A percentile compares a stretch with the other conserved stretches of the same genome.
phyloP scores from a whole-genome alignment of 257 asterid genomes.

The Solanum neorickii region DNA sequence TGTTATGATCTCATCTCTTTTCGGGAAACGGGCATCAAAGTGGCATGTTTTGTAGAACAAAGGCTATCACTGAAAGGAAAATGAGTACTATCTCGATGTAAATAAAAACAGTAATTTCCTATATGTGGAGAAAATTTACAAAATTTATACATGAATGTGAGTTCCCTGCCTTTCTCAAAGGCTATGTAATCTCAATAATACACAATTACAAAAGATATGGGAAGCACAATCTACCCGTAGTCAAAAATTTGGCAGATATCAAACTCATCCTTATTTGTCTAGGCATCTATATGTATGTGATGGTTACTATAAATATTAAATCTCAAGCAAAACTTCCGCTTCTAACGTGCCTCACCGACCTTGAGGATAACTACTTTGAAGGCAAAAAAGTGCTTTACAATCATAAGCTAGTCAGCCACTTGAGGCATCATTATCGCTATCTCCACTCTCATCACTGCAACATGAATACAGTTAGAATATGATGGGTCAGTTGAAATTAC shows the following conservation, averaged over 20 bases:
- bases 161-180: neutral
- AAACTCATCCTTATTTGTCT: neutral
- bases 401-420: constrained; percentile 16
- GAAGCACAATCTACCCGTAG: neutral
- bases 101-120: neutral
- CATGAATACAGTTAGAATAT: neutral
- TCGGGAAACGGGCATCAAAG: neutral
- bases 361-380: neutral
- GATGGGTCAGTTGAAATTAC: neutral
- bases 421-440: constrained; percentile 35
- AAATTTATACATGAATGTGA: neutral
- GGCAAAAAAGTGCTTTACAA: neutral
- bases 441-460: constrained; percentile 74
- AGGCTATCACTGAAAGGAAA: neutral
- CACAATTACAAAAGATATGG: neutral
- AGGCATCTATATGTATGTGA: neutral
- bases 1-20: neutral
- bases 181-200: neutral
- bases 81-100: neutral
- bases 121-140: neutral
- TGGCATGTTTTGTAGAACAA: neutral
- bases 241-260: neutral
- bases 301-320: neutral
- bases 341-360: neutral
- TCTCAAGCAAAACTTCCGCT: neutral